Evolutionary conservation across 345 rosid genomes (phyloP).

Genomic region (Gossypium rotundifolium): DNA sequence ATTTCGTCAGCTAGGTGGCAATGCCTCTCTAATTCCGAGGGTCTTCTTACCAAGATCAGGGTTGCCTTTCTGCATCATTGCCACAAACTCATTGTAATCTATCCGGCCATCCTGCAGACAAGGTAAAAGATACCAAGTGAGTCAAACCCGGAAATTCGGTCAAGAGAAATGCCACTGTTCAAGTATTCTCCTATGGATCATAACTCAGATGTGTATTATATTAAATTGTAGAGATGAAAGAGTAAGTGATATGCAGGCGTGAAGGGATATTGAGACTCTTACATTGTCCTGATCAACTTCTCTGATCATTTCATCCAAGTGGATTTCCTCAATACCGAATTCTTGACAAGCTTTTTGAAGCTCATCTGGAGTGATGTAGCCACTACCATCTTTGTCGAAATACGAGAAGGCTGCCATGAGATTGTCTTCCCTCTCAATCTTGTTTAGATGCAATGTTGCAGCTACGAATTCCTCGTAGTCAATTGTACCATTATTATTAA

Average conservation of each 20-base stretch:
- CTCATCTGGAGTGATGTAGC: conserved; percentile 62
- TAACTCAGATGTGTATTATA: neutral
- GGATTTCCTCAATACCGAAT: conserved; percentile 45
- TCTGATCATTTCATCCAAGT: conserved; percentile 45
- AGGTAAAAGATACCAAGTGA: neutral
- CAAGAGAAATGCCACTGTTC: neutral
- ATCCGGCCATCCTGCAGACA: conserved; percentile 55
- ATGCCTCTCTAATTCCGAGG: conserved; percentile 29
- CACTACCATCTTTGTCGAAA: conserved; percentile 68
- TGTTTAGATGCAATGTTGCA: conserved; percentile 62
- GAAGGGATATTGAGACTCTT: conserved; percentile 15
- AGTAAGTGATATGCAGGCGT: neutral
- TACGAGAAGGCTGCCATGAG: conserved; percentile 59
- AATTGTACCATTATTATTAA: conserved; percentile 61
- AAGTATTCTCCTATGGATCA: neutral
- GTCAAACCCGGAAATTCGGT: neutral
- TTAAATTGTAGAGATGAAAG: neutral
- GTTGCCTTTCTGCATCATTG: conserved; percentile 58
- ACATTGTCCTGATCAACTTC: conserved; percentile 76
- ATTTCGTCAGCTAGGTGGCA: conserved; percentile 31
- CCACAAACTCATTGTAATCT: conserved; percentile 64
- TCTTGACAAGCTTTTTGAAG: conserved; percentile 65
- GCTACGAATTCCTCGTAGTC: conserved; percentile 72
- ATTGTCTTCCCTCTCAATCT: conserved; percentile 49
- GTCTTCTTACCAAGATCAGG: conserved; percentile 27